Conservation (phyloP, 768 basidiomycete genomes). For the Royoungia palumana region DNA sequence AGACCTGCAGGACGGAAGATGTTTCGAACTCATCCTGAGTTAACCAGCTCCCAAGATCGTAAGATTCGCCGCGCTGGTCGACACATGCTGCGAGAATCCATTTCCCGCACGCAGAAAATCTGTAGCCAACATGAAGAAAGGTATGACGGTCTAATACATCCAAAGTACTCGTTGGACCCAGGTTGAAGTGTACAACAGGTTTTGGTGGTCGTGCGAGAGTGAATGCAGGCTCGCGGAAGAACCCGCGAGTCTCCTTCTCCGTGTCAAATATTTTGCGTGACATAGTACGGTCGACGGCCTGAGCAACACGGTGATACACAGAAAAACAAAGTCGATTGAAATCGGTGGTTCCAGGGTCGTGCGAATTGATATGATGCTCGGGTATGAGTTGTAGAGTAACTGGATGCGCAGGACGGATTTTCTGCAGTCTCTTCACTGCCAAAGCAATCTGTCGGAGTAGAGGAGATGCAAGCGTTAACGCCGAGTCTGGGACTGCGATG, state of each 20-base stretch:
- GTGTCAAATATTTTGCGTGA: conserved; percentile 47
- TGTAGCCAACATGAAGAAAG: conserved; percentile 76
- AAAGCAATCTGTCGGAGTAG: conserved; percentile 68
- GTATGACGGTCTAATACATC: conserved; percentile 58
- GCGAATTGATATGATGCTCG: conserved; percentile 51
- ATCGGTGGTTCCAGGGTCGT: conserved; percentile 18
- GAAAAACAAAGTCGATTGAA: conserved; percentile 56
- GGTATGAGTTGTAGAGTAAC: conserved; percentile 74
- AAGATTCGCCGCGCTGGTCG: conserved; percentile 76
- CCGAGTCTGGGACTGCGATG: conserved; percentile 57
- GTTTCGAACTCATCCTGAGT: conserved; percentile 46
- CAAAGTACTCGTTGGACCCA: conserved; percentile 39
- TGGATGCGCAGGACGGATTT: conserved; percentile 43
- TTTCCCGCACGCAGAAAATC: conserved; percentile 58
- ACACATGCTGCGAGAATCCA: conserved; percentile 76
- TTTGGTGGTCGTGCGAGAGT: conserved; percentile 50
- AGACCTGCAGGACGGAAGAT: conserved; percentile 57
- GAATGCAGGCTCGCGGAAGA: conserved; percentile 65
- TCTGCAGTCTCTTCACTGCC: conserved; percentile 54
- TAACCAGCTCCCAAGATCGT: conserved; percentile 66
- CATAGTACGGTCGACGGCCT: conserved; percentile 58
- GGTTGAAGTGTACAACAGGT: conserved; percentile 36
- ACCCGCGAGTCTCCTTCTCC: conserved; percentile 39
- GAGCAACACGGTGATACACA: conserved; percentile 68
- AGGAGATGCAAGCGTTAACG: conserved; percentile 62